A percentile compares a stretch with the other conserved stretches of the same genome.
Evolutionary conservation across 805 yeast genomes (phyloP).

Genomic region (Saturnispora dispora): DNA sequence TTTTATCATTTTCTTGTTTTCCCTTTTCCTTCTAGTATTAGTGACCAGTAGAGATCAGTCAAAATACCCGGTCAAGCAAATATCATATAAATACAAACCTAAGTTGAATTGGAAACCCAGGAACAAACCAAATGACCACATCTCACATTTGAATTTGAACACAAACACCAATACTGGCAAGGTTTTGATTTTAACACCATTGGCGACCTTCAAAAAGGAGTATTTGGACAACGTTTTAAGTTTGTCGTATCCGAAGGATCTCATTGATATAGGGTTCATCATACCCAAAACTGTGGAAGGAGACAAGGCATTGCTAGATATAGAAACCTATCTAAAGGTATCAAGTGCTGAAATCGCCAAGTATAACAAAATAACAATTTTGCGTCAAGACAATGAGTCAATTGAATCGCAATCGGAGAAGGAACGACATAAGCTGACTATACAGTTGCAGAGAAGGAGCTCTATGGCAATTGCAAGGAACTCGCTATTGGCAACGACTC

Average conservation of each 20-base stretch:
- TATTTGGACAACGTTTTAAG: conserved; percentile 81
- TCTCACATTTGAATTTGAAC: conserved; percentile 79
- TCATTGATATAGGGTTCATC: conserved; percentile 84
- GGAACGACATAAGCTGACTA: conserved; percentile 80
- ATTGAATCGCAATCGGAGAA: conserved; percentile 68
- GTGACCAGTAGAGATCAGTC: neutral
- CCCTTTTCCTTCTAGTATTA: neutral
- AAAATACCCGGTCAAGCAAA: neutral
- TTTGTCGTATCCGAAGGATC: conserved; percentile 73
- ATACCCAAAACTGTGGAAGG: conserved; percentile 80
- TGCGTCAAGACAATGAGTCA: conserved; percentile 84
- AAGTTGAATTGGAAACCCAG: conserved; percentile 47
- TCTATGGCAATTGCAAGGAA: conserved; percentile 94
- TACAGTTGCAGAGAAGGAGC: conserved; percentile 81
- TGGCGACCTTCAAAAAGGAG: conserved; percentile 73
- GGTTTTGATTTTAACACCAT: conserved; percentile 80
- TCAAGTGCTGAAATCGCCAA: conserved; percentile 57
- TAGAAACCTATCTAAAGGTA: conserved; percentile 65
- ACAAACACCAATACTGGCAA: conserved; percentile 68
- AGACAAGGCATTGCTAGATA: conserved; percentile 59
- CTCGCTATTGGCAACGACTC: conserved; percentile 78
- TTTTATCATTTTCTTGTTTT: neutral
- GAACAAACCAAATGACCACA: conserved; percentile 61
- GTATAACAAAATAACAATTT: conserved; percentile 75
- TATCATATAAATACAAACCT: conserved; percentile 31